Conservation (phyloP, 768 basidiomycete species). For the Mycena metata region DNA sequence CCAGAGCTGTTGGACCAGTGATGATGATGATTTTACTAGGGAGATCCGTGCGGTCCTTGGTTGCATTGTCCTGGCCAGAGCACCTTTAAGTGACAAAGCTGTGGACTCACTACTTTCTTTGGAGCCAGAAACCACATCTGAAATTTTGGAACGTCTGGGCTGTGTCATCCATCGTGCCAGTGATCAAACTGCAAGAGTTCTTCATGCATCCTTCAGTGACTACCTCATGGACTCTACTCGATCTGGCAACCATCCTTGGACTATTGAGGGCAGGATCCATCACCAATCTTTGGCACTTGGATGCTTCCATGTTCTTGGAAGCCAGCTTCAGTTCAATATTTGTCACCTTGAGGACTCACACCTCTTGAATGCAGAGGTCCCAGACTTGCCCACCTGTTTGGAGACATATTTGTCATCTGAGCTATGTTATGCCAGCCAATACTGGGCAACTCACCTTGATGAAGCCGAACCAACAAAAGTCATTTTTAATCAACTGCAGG, state of each 20-base stretch:
- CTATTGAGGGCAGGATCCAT: not conserved
- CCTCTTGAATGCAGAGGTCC: conserved; percentile 1
- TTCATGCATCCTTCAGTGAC: conserved; percentile 4
- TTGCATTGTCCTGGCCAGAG: not conserved
- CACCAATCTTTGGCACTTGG: not conserved
- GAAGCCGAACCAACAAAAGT: not conserved
- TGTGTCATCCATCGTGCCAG: conserved; percentile 1
- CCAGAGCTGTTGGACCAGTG: not conserved
- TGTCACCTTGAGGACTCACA: conserved; percentile 14
- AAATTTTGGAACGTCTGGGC: not conserved
- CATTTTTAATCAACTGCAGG: not conserved
- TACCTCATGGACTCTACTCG: not conserved
- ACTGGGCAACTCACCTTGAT: conserved; percentile 3
- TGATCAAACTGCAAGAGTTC: not conserved
- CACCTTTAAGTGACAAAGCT: not conserved
- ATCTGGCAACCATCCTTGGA: not conserved
- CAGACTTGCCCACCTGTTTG: not conserved
- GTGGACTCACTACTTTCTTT: not conserved
- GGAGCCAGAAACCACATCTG: not conserved
- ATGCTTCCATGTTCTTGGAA: conserved; percentile 2
- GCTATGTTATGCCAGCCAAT: not conserved
- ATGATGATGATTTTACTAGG: not conserved
- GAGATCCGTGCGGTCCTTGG: not conserved
- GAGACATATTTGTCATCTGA: not conserved
- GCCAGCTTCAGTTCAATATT: conserved; percentile 7